Evolutionary conservation across 495 filamentous ascomycete genomes (phyloP).

Genomic region (Xylaria venustula): DNA sequence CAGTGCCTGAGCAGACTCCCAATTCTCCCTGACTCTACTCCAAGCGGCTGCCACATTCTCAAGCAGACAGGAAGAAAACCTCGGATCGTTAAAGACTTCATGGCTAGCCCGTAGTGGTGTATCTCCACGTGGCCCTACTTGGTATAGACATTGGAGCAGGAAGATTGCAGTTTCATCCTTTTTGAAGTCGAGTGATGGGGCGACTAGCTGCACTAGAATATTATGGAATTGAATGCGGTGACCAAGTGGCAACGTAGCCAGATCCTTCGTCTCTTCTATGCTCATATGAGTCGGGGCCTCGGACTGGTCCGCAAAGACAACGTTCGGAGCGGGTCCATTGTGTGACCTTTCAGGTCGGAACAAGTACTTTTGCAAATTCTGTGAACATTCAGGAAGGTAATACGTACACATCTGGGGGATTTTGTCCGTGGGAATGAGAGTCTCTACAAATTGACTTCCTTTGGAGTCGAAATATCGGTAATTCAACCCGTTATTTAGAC

Average conservation of each 20-base stretch:
- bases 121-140: constrained; percentile 39
- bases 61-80: constrained; percentile 7
- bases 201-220: constrained; percentile 49
- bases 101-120: constrained; percentile 1
- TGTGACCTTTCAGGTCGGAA: constrained; percentile 26
- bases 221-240: constrained; percentile 55
- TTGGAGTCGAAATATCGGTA: constrained; percentile 34
- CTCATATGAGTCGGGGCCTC: constrained; percentile 41
- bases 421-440: constrained; percentile 16
- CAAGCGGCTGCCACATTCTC: constrained; percentile 19
- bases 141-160: constrained; percentile 49
- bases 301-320: constrained; percentile 45
- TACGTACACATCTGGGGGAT: constrained; percentile 35
- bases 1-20: constrained; percentile 38
- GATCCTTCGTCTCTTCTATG: constrained; percentile 50
- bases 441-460: constrained; percentile 23
- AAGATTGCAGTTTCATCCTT: constrained; percentile 44
- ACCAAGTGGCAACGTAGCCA: constrained; percentile 49
- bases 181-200: constrained; percentile 46
- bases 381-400: constrained; percentile 22
- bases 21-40: constrained; percentile 40
- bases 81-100: not conserved
- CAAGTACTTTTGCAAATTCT: constrained; percentile 36
- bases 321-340: constrained; percentile 39
- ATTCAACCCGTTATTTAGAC: constrained; percentile 42